Conservation (phyloP, 148 eudicot species). For the Arbutus unedo region DNA sequence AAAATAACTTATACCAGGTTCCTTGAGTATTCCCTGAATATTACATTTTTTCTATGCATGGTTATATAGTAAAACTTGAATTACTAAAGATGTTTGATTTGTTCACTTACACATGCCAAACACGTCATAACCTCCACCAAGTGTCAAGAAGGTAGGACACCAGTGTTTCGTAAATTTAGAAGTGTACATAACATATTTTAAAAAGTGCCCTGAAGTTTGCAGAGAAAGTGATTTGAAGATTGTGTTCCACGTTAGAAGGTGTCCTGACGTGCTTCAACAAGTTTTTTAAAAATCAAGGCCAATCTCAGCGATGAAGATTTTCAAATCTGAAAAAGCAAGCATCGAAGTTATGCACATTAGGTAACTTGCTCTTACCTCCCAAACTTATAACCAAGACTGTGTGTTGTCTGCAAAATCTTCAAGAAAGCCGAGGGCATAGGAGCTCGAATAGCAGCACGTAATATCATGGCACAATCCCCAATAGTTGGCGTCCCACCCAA, state of each 20-base stretch:
- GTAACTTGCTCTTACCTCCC: conserved; percentile 62
- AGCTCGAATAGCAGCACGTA: conserved; percentile 92
- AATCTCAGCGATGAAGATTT: not conserved
- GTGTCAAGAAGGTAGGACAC: not conserved
- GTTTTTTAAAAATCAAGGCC: not conserved
- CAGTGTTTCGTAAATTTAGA: not conserved
- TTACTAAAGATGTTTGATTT: not conserved
- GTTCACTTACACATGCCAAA: not conserved
- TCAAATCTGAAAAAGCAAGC: not conserved
- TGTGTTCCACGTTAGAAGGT: not conserved
- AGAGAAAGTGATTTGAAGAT: not conserved
- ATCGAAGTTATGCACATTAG: not conserved
- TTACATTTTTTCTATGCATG: not conserved
- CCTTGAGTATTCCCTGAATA: too few species aligned
- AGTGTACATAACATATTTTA: not conserved
- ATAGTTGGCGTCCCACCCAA: conserved; percentile 92
- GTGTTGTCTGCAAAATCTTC: conserved; percentile 77
- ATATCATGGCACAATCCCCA: conserved; percentile 94
- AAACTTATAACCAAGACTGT: conserved; percentile 72
- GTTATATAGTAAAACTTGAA: not conserved
- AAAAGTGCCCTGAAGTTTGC: not conserved
- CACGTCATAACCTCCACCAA: not conserved
- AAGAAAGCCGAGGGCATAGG: conserved; percentile 88
- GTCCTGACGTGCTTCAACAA: not conserved
- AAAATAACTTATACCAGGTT: too few species aligned